Conservation (phyloP, 78 protist species). For the Ministeria vibrans region DNA sequence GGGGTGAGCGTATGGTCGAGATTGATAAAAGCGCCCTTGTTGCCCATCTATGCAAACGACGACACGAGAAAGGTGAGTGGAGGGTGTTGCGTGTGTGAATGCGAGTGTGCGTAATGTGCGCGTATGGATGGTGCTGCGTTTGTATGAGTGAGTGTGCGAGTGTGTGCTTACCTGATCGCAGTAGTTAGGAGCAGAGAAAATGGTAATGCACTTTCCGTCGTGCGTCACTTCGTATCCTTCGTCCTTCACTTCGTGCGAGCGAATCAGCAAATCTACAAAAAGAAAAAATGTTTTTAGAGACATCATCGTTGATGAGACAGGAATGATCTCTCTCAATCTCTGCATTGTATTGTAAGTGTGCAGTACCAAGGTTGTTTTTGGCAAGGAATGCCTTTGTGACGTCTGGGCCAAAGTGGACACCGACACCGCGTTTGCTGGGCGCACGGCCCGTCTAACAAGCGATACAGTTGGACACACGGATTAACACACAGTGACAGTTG, state of each 20-base stretch:
- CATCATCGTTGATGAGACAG: background rate
- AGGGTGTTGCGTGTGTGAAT: background rate
- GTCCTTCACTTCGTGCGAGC: conserved; percentile 82
- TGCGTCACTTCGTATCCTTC: conserved; percentile 46
- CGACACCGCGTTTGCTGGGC: conserved; percentile 85
- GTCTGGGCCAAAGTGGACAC: conserved; percentile 89
- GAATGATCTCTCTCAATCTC: background rate
- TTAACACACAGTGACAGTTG: too few relatives aligned
- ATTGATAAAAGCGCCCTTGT: conserved; percentile 86
- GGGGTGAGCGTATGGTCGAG: conserved; percentile 24
- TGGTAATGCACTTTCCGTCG: conserved; percentile 78
- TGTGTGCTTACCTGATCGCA: conserved; percentile 54
- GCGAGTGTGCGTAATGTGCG: background rate
- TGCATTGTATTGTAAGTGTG: background rate
- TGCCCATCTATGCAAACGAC: conserved; percentile 50
- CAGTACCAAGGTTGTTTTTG: conserved; percentile 59
- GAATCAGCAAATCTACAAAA: conserved; percentile 46
- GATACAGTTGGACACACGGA: too few relatives aligned
- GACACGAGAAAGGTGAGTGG: background rate
- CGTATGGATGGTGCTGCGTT: background rate
- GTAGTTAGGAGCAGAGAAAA: conserved; percentile 94
- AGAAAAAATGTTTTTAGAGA: background rate
- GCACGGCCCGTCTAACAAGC: conserved; percentile 54
- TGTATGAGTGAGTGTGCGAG: background rate
- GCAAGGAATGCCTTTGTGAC: conserved; percentile 69